Conservation (phyloP, 257 asterid genomes). For the Lavandula angustifolia region DNA sequence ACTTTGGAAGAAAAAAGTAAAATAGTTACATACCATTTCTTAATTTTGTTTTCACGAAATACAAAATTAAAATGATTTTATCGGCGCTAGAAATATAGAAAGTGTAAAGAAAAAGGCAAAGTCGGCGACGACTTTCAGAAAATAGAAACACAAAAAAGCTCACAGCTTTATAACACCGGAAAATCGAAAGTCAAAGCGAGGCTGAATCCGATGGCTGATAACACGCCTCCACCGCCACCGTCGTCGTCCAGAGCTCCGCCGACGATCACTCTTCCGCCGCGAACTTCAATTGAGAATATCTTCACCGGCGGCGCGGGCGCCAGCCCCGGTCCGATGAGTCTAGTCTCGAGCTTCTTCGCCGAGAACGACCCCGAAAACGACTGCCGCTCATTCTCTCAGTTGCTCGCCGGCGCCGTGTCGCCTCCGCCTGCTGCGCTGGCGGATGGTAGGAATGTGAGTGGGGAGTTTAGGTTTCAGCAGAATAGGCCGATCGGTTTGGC, state of each 20-base stretch:
- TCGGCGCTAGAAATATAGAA: conserved; percentile 1
- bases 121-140: conserved; percentile 29
- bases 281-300: conserved; percentile 49
- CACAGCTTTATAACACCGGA: background rate
- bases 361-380: conserved; percentile 68
- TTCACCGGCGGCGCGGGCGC: conserved; percentile 52
- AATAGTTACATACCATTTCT: background rate
- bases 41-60: background rate
- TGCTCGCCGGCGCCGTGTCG: conserved; percentile 62
- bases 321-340: conserved; percentile 87
- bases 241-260: conserved; percentile 50
- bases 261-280: conserved; percentile 56
- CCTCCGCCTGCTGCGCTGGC: conserved; percentile 27
- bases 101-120: background rate
- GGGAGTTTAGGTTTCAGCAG: conserved; percentile 52
- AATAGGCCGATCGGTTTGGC: conserved; percentile 51
- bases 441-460: conserved; percentile 22
- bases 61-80: background rate
- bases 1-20: background rate
- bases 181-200: conserved; percentile 27
- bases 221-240: conserved; percentile 42
- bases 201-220: conserved; percentile 53
- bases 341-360: conserved; percentile 72
- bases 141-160: conserved; percentile 8
- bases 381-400: conserved; percentile 82